phyloP scores from a whole-genome alignment of 2,329 filamentous ascomycete species.

The Teratosphaeria zuluensis region DNA sequence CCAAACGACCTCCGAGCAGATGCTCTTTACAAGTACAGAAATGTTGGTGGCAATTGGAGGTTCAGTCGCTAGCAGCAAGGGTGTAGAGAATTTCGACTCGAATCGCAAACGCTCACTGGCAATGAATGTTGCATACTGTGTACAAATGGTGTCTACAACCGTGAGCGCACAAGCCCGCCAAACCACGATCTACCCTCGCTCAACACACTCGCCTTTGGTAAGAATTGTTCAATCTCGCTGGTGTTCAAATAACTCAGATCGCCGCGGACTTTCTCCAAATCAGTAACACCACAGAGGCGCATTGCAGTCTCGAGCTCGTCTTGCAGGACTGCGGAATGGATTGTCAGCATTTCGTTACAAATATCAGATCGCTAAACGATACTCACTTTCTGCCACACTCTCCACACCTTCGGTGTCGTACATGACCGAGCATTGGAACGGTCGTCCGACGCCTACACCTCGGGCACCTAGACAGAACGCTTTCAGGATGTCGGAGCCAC shows the following conservation, averaged over 20 bases:
- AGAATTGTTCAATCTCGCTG: conserved; percentile 41
- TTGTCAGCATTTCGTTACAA: background rate
- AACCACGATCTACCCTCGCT: conserved; percentile 2
- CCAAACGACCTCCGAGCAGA: too few species aligned
- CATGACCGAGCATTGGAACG: conserved; percentile 49
- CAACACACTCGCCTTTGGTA: conserved; percentile 18
- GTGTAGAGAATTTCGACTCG: too few species aligned
- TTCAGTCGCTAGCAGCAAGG: too few species aligned
- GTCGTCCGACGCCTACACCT: conserved; percentile 52
- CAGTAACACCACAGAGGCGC: conserved; percentile 55
- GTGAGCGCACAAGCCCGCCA: conserved; percentile 1
- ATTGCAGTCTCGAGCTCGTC: conserved; percentile 59
- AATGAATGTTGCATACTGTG: too few species aligned
- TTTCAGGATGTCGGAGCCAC: conserved; percentile 59
- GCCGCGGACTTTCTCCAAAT: conserved; percentile 50
- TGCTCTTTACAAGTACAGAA: too few species aligned
- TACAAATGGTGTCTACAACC: background rate
- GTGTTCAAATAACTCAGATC: conserved; percentile 46
- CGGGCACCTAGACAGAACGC: conserved; percentile 54
- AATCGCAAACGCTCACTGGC: too few species aligned
- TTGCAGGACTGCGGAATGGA: conserved; percentile 26
- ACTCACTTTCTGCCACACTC: conserved; percentile 46
- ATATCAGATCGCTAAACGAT: background rate
- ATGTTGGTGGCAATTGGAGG: too few species aligned
- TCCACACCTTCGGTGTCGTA: conserved; percentile 48